phyloP scores from a whole-genome alignment of 495 filamentous ascomycete genomes.

The Amphirosellinia nigrospora region DNA sequence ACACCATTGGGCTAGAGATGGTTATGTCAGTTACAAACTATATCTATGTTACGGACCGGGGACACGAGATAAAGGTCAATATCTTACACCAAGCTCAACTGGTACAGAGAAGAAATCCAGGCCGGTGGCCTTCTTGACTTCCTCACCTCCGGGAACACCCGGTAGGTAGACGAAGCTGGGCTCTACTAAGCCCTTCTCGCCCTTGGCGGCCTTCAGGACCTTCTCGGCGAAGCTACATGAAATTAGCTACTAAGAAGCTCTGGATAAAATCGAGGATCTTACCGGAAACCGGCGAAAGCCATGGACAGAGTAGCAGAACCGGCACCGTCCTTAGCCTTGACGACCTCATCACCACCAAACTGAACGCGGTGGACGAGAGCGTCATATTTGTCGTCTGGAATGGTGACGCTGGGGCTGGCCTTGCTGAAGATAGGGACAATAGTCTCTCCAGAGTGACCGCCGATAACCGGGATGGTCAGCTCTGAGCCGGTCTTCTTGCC shows the following conservation, averaged over 20 bases:
- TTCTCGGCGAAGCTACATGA: constrained; percentile 81
- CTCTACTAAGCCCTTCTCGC: constrained; percentile 90
- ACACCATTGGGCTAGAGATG: constrained; percentile 73
- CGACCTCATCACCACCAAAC: constrained; percentile 98
- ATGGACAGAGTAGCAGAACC: constrained; percentile 97
- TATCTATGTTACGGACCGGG: neutral
- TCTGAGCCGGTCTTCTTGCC: constrained; percentile 82
- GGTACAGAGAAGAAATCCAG: constrained; percentile 96
- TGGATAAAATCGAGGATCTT: constrained; percentile 25
- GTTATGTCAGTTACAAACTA: constrained; percentile 38
- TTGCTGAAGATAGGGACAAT: constrained; percentile 98
- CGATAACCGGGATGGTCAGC: constrained; percentile 87
- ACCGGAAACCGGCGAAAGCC: constrained; percentile 96
- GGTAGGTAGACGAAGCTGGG: constrained; percentile 94
- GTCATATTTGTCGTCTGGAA: constrained; percentile 85
- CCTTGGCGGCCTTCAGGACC: constrained; percentile 84
- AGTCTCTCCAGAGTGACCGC: constrained; percentile 96
- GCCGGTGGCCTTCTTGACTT: constrained; percentile 78
- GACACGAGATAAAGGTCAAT: neutral
- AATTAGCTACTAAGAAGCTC: constrained; percentile 23
- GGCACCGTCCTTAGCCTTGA: constrained; percentile 94
- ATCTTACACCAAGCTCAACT: constrained; percentile 88
- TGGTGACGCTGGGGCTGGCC: constrained; percentile 75
- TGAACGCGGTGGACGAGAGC: constrained; percentile 91
- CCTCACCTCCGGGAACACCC: constrained; percentile 85